Percentiles rank a stretch among this genome's conserved stretches.
These are phyloP conservation scores for Zymoseptoria brevis DNA, from an alignment of 2,329 filamentous ascomycete species.

Conservation along the genomic window DNA sequence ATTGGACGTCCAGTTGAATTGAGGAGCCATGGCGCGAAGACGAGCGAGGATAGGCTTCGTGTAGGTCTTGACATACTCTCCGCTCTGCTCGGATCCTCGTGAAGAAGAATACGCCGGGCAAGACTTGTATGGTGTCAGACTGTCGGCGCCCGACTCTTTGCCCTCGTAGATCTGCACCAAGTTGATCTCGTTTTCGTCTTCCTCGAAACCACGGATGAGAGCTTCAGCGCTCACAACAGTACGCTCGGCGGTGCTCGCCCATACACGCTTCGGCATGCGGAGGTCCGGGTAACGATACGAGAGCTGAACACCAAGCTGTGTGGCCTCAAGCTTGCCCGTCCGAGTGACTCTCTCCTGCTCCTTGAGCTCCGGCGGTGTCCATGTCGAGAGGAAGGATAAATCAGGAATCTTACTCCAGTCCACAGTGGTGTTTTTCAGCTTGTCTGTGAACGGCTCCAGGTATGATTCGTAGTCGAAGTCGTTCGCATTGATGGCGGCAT, in stretches of 20 bases:
- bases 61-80: constrained; percentile 42
- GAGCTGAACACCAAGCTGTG: constrained; percentile 51
- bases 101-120: constrained; percentile 56
- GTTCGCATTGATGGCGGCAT: constrained; percentile 46
- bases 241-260: constrained; percentile 56
- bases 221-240: constrained; percentile 52
- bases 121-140: constrained; percentile 56
- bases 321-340: constrained; percentile 53
- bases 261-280: constrained; percentile 47
- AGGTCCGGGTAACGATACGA: constrained; percentile 52
- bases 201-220: constrained; percentile 50
- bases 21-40: constrained; percentile 44
- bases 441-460: constrained; percentile 46
- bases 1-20: constrained; percentile 55
- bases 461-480: constrained; percentile 47
- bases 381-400: constrained; percentile 49
- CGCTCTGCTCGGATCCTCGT: constrained; percentile 46
- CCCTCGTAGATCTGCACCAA: constrained; percentile 51
- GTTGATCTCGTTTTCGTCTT: constrained; percentile 43
- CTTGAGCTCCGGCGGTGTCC: constrained; percentile 47
- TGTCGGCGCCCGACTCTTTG: constrained; percentile 50
- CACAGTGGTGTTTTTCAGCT: constrained; percentile 51
- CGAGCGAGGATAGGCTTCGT: constrained; percentile 54
- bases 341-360: constrained; percentile 54
- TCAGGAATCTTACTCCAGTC: constrained; percentile 51